Evolutionary conservation across 192 early-diverging fungal genomes (phyloP).

Genomic region (Podila epicladia): DNA sequence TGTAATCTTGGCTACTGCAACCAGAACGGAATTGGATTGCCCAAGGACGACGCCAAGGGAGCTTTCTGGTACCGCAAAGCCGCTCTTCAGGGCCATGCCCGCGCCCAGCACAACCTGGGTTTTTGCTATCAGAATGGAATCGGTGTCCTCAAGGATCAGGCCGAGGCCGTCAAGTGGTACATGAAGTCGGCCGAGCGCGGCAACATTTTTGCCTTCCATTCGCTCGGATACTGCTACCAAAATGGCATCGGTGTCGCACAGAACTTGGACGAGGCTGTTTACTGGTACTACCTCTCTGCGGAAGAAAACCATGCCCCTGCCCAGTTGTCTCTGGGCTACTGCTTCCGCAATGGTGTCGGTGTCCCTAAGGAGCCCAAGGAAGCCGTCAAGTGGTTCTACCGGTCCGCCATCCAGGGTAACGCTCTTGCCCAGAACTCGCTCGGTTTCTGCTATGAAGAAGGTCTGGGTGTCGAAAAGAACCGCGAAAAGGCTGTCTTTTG

Average conservation of each 20-base stretch:
- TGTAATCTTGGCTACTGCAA: slow-evolving; percentile 87
- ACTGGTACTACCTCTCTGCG: slow-evolving; percentile 69
- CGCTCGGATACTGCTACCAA: slow-evolving; percentile 69
- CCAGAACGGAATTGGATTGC: slow-evolving; percentile 70
- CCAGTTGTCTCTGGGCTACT: slow-evolving; percentile 69
- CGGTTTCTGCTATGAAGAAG: slow-evolving; percentile 80
- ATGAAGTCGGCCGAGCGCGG: slow-evolving; percentile 63
- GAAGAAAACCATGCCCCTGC: slow-evolving; percentile 71
- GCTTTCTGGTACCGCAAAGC: slow-evolving; percentile 73
- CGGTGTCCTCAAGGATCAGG: slow-evolving; percentile 68
- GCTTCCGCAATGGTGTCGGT: slow-evolving; percentile 72
- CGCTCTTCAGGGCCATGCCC: slow-evolving; percentile 73
- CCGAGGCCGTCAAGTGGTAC: slow-evolving; percentile 65
- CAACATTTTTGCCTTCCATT: slow-evolving; percentile 68
- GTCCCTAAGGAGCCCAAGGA: slow-evolving; percentile 65
- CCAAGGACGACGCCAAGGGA: slow-evolving; percentile 60
- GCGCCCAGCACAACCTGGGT: slow-evolving; percentile 75
- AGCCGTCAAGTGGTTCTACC: slow-evolving; percentile 74
- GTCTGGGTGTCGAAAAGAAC: slow-evolving; percentile 65
- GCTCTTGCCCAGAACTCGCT: slow-evolving; percentile 79
- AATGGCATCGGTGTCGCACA: slow-evolving; percentile 68
- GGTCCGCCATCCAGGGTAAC: slow-evolving; percentile 69
- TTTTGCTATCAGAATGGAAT: slow-evolving; percentile 91
- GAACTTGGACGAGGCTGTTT: slow-evolving; percentile 62
- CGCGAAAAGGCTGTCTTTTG: slow-evolving; percentile 63